Conservation (phyloP, 805 yeast species). For the Teunomyces aglyptinius region DNA sequence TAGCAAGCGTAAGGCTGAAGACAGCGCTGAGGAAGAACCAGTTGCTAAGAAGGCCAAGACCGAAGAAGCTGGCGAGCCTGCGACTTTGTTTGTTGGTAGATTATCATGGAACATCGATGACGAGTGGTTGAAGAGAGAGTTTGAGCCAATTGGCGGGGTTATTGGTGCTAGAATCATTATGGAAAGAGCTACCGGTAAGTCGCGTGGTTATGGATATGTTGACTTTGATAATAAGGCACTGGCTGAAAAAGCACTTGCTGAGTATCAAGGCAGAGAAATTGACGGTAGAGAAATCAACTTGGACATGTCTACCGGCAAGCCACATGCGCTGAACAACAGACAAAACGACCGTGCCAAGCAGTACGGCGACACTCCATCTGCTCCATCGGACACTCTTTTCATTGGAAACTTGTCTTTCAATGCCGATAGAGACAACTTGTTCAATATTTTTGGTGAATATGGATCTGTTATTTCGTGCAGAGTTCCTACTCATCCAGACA, state of each 20-base stretch:
- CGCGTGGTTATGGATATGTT: slow-evolving; percentile 97
- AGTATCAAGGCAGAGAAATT: slow-evolving; percentile 88
- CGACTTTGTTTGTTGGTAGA: slow-evolving; percentile 94
- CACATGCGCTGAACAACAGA: slow-evolving; percentile 55
- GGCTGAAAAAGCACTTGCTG: slow-evolving; percentile 84
- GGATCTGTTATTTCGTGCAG: slow-evolving; percentile 88
- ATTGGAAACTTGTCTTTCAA: slow-evolving; percentile 94
- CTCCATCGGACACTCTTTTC: slow-evolving; percentile 94
- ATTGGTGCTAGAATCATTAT: slow-evolving; percentile 86
- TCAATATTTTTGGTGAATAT: slow-evolving; percentile 67
- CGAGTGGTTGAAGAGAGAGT: slow-evolving; percentile 87
- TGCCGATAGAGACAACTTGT: slow-evolving; percentile 76
- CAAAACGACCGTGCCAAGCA: slow-evolving; percentile 76
- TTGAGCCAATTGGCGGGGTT: slow-evolving; percentile 80
- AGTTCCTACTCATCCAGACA: slow-evolving; percentile 97
- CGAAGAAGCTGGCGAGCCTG: slow-evolving; percentile 55
- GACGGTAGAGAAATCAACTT: slow-evolving; percentile 96
- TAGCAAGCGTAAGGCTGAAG: slow-evolving; percentile 20
- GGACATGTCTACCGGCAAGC: slow-evolving; percentile 86
- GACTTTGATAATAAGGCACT: slow-evolving; percentile 75
- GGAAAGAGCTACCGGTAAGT: slow-evolving; percentile 89
- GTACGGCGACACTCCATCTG: slow-evolving; percentile 87
- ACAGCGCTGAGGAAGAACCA: slow-evolving; percentile 20
- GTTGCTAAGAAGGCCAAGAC: slow-evolving; percentile 55
- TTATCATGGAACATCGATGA: slow-evolving; percentile 97